Evolutionary conservation across 176 grass and related monocot species (phyloP).

Genomic region (Phragmites australis): DNA sequence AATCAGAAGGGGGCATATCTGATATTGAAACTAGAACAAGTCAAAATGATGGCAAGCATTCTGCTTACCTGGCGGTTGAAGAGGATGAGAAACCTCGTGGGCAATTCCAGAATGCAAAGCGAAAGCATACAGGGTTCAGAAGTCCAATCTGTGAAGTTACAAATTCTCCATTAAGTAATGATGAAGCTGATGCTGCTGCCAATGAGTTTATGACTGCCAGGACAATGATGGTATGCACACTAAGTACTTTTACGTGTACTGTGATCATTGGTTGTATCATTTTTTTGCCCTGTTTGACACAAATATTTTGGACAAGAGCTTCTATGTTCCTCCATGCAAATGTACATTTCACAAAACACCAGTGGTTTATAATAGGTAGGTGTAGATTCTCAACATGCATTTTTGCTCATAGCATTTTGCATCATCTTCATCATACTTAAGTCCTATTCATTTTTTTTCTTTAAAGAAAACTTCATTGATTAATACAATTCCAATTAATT

Average conservation of each 20-base stretch:
- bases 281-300: not conserved
- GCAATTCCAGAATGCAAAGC: constrained; percentile 52
- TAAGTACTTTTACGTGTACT: constrained; percentile 6
- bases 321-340: not conserved
- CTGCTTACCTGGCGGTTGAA: constrained; percentile 47
- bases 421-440: not conserved
- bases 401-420: not conserved
- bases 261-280: not conserved
- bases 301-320: constrained; percentile 24
- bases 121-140: constrained; percentile 73
- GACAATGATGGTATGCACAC: constrained; percentile 75
- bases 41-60: constrained; percentile 45
- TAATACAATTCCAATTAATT: not conserved
- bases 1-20: constrained; percentile 44
- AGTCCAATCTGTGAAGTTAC: constrained; percentile 79
- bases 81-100: constrained; percentile 53
- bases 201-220: constrained; percentile 77
- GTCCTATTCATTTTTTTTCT: not conserved
- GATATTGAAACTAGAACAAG: constrained; percentile 59
- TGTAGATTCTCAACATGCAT: not conserved
- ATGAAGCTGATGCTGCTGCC: constrained; percentile 58
- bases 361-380: not conserved
- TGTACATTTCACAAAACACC: constrained; percentile 2
- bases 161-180: constrained; percentile 78
- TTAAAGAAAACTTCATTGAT: not conserved